phyloP scores from a whole-genome alignment of 306 rosid species.

The Prunus davidiana region DNA sequence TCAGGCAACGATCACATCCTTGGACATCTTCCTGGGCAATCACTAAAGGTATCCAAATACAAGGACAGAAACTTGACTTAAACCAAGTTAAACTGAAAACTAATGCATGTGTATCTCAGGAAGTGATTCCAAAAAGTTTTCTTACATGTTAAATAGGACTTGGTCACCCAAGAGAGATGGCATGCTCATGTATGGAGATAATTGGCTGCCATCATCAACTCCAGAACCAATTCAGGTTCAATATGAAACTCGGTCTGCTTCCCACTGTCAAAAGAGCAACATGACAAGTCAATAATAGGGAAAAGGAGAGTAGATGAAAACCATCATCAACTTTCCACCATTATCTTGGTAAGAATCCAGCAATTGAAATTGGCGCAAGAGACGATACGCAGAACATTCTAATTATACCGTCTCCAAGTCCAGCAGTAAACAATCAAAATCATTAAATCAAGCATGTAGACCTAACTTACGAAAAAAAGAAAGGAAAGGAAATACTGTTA shows the following conservation, averaged over 20 bases:
- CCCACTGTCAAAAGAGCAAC: conserved; percentile 48
- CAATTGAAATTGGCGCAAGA: not conserved
- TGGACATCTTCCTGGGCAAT: conserved; percentile 13
- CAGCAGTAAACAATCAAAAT: not conserved
- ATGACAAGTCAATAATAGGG: conserved; percentile 10
- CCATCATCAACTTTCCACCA: not conserved
- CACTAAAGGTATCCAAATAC: conserved; percentile 10
- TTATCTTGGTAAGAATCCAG: not conserved
- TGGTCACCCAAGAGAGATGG: conserved; percentile 17
- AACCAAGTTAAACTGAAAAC: not conserved
- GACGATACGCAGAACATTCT: not conserved
- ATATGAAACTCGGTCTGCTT: conserved; percentile 87
- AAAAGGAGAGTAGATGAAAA: not conserved
- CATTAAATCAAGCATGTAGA: not conserved
- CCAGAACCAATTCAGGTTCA: conserved; percentile 86
- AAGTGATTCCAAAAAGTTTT: conserved; percentile 3
- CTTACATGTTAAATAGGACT: conserved; percentile 28
- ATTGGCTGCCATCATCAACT: conserved; percentile 96
- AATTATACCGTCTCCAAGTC: not conserved
- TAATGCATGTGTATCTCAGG: not conserved
- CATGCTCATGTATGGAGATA: conserved; percentile 72
- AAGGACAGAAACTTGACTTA: conserved; percentile 1
- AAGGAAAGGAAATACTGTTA: not conserved
- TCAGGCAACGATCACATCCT: conserved; percentile 33
- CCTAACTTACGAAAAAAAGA: not conserved